Base-by-base conservation (phyloP, 2,329 filamentous ascomycete species). In the Huntiella savannae region DNA sequence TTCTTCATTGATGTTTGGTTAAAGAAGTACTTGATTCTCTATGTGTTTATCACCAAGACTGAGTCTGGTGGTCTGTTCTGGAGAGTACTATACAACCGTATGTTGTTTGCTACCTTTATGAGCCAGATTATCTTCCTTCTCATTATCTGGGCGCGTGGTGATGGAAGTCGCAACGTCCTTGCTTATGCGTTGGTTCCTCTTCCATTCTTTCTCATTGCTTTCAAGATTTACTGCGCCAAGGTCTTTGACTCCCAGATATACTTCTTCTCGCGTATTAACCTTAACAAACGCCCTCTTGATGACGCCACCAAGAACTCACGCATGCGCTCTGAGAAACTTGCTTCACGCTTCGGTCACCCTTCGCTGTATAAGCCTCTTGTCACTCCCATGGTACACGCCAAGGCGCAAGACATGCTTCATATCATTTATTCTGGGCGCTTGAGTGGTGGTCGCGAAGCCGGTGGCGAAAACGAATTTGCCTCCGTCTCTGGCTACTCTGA, bases 1-100 rank as follows among this genome's bases (percentile, higher is more conserved):
- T 96, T 96, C 60, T 65, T 68, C 44, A 67, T 98, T 43, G 91
- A 98, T 59, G 78, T 79, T 4, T 84, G 80, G 62, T 69, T 96
- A 58, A 95, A 94, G 71, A 96, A 96, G 63, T 98, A 98, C 57
- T 68, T 95, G 40, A 65, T 96, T 35, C 71, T 96, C 53, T 94
- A 98, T 62, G 81, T 95, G 52, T 96, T 95, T 57, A 74, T 93
- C 53, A 98, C 91, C 40, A 98, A 96, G 66, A 94, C 81, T 22
- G 91, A 98, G 58, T 95, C 87, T 0, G 91, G 87, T 6, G 91
- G 91, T 43, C 75, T 82, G 59, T 94, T 85, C 58, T 98, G 91
- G 91, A 77, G 85, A 13, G 75, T 87, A 1, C 61, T 96, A 5
- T 92, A 85, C 69, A 98, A 98, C 61, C 81, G 91, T n/a, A 70